Conservation (phyloP, 768 basidiomycete species). For the Strobilomyces confusus region DNA sequence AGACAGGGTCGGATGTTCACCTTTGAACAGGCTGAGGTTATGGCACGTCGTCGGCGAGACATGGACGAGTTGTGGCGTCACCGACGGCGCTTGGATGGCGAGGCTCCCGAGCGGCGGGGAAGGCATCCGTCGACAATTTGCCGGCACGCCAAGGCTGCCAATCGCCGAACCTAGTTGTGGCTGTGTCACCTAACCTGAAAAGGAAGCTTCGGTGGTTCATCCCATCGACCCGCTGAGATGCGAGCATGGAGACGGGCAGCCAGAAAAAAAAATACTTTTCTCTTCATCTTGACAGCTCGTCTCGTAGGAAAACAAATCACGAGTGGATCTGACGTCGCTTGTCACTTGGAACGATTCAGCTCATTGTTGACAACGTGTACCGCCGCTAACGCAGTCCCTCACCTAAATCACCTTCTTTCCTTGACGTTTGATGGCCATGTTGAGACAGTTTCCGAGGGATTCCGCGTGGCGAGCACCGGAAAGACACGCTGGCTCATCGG, state of each 20-base stretch:
- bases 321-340: conserved; percentile 20
- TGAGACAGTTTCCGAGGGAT: conserved; percentile 14
- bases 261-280: not conserved
- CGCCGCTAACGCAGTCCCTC: conserved; percentile 8
- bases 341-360: conserved; percentile 14
- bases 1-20: conserved; percentile 11
- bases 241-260: too few species aligned
- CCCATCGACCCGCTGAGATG: too few species aligned
- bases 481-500: conserved; percentile 12
- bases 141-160: conserved; percentile 27
- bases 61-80: conserved; percentile 60
- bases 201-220: conserved; percentile 31
- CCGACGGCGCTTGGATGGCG: conserved; percentile 61
- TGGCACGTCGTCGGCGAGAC: conserved; percentile 72
- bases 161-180: conserved; percentile 19
- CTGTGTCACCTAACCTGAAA: conserved; percentile 17
- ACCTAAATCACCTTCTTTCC: conserved; percentile 7
- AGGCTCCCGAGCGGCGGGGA: conserved; percentile 60
- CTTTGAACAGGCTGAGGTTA: conserved; percentile 77
- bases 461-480: conserved; percentile 20
- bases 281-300: conserved; percentile 23
- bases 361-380: conserved; percentile 25
- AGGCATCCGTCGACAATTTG: conserved; percentile 35
- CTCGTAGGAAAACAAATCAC: not conserved
- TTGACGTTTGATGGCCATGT: conserved; percentile 29